Conservation (phyloP, 177 flowering plant genomes). For the Telopea speciosissima region DNA sequence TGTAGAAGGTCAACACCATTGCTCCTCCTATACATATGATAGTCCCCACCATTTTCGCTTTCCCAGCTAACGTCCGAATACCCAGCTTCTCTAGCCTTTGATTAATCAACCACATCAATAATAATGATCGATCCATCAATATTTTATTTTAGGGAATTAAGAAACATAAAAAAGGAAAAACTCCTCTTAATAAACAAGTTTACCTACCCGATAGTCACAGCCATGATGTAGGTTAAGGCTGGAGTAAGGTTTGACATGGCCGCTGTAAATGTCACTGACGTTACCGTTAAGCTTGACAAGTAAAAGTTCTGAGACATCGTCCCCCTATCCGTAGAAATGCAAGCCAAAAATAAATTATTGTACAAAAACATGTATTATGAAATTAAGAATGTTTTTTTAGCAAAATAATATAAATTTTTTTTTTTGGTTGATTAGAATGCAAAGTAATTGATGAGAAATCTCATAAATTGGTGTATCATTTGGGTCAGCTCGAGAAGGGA, state of each 20-base stretch:
- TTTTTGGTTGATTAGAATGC: too few species aligned
- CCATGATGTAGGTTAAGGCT: not conserved
- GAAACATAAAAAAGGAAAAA: too few species aligned
- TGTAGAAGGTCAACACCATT: constrained; percentile 51
- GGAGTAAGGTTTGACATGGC: not conserved
- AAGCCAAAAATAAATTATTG: too few species aligned
- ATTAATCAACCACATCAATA: not conserved
- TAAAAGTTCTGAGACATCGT: not conserved
- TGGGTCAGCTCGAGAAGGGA: too few species aligned
- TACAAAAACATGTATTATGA: too few species aligned
- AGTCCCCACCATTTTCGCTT: constrained; percentile 47
- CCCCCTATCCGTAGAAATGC: constrained; percentile 24
- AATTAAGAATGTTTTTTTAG: too few species aligned
- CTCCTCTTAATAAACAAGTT: too few species aligned
- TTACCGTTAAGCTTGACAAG: not conserved
- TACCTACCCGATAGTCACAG: not conserved
- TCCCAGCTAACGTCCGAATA: constrained; percentile 20
- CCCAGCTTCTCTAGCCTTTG: constrained; percentile 33
- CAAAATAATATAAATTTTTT: too few species aligned
- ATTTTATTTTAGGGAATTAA: too few species aligned
- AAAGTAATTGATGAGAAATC: too few species aligned
- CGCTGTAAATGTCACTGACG: not conserved
- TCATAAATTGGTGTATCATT: too few species aligned
- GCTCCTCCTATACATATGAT: constrained; percentile 45
- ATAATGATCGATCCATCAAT: too few species aligned